phyloP scores from a whole-genome alignment of 1,284 basidiomycete species.

The Mycena sp. region DNA sequence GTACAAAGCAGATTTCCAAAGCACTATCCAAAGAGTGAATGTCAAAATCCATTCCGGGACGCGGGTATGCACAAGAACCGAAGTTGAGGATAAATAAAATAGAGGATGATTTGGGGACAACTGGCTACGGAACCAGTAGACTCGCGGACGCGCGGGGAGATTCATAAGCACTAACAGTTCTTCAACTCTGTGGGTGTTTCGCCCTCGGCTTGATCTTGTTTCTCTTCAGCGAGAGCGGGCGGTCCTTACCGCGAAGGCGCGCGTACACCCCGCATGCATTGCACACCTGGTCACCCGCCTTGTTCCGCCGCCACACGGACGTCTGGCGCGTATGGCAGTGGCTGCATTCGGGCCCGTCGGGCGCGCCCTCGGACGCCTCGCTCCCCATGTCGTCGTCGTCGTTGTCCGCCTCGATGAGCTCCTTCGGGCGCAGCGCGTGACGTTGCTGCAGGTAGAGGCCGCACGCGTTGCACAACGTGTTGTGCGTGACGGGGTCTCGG shows the following conservation, averaged over 20 bases:
- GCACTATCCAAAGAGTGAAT: too few relatives aligned
- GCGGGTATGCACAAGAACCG: too few relatives aligned
- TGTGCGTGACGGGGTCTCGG: constrained; percentile 7
- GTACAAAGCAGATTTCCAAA: too few relatives aligned
- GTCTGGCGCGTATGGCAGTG: constrained; percentile 21
- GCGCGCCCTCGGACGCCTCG: neutral
- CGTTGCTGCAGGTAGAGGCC: constrained; percentile 18
- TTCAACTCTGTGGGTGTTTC: neutral
- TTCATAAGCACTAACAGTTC: too few relatives aligned
- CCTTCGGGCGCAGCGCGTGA: neutral
- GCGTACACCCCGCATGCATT: constrained; percentile 25
- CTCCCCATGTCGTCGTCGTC: neutral
- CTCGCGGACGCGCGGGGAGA: too few relatives aligned
- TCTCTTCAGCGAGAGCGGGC: constrained; percentile 13
- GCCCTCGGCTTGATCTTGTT: constrained; percentile 19
- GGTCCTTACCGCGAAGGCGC: constrained; percentile 14
- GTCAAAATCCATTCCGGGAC: too few relatives aligned
- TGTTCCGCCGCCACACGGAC: constrained; percentile 15
- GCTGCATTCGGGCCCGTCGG: constrained; percentile 9
- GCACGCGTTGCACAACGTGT: constrained; percentile 22
- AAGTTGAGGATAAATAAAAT: too few relatives aligned
- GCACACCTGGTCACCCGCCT: constrained; percentile 15
- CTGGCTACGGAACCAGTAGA: too few relatives aligned
- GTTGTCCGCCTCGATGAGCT: constrained; percentile 18
- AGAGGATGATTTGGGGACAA: too few relatives aligned